Base-by-base conservation (phyloP, 2,329 filamentous ascomycete genomes). In the Xylariaceae sp. region DNA sequence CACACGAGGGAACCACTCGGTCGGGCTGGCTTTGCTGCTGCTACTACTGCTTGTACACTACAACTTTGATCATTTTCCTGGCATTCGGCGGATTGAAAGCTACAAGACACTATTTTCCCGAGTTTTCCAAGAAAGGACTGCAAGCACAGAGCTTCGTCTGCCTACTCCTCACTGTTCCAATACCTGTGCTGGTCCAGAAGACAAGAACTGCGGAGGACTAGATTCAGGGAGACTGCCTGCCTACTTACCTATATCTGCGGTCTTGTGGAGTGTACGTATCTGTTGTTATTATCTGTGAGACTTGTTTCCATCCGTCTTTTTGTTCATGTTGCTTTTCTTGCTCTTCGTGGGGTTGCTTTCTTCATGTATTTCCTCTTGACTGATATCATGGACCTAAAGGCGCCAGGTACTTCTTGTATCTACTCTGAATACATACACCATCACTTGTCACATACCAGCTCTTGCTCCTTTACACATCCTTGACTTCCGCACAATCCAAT, bases 71-170 rank as follows among this genome's bases (percentile, higher is more conserved):
- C 49, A 44, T 41, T 36, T 41, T 15, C 44, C 18, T 35, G 13
- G 36, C 34, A 19, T 42, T 32, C 26, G 17, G 22, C 41, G 18
- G 39, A 29, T 38, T 48, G 19, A n/a, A 31, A 33, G 30, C 41
- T 48, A 50, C 44, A 42, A 31, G 22, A 44, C 37, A 29, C 44
- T 41, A 41, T 47, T 51, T 44, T 49, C 39, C 35, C 48, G 19
- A 22, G 11, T 26, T 26, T 26, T 26, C 22, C 22, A 26, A 26
- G 22, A 26, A 26, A 11, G 22, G 71, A 71, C 64, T 64, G 68
- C 64, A 74, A 78, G 78, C 74, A 81, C 66, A 80, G 77, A 81
- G 78, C 78, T 79, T 78, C 76, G 67, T 81, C 76, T 78, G 73
- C 65, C 51, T 45, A 50, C n/a, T 56, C 51, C 56, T 63, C 56